Evolutionary conservation across 75 land plant genomes (phyloP).

Genomic region (Adiantum capillusveneris): DNA sequence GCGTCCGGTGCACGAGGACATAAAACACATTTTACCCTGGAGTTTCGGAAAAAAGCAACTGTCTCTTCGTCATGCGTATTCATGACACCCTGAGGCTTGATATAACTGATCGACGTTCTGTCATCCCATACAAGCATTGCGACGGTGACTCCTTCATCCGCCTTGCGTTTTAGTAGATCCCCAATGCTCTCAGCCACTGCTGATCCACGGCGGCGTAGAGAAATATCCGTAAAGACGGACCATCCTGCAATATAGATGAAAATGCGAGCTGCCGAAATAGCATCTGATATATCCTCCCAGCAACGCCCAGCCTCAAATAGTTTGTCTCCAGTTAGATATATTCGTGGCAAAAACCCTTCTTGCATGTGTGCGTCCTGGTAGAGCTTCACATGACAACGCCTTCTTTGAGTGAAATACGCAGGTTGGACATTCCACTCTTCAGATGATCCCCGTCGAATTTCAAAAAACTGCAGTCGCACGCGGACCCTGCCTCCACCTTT

Average conservation of each 20-base stretch:
- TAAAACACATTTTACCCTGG: conserved; percentile 24
- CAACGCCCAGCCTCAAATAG: conserved; percentile 26
- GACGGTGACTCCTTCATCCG: conserved; percentile 26
- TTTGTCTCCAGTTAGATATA: conserved; percentile 11
- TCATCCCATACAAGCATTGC: conserved; percentile 38
- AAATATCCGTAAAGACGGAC: conserved; percentile 30
- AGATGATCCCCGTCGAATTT: conserved; percentile 1
- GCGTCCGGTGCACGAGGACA: conserved; percentile 26
- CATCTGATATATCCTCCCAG: conserved; percentile 44
- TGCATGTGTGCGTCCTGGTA: conserved; percentile 50
- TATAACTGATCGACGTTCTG: conserved; percentile 17
- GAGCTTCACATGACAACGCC: conserved; percentile 33
- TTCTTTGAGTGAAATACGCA: conserved; percentile 25
- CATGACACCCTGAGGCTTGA: conserved; percentile 19
- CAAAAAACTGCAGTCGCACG: conserved; percentile 23
- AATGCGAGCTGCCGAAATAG: conserved; percentile 29
- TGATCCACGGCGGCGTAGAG: conserved; percentile 10
- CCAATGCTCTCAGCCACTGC: conserved; percentile 20
- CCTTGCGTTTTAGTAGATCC: conserved; percentile 26
- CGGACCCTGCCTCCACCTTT: conserved; percentile 21
- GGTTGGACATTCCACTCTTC: conserved; percentile 19
- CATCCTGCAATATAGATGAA: conserved; percentile 51
- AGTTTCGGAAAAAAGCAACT: conserved; percentile 10
- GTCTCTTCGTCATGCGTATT: conserved; percentile 38
- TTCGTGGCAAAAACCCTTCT: conserved; percentile 23